phyloP scores from a whole-genome alignment of 805 yeast genomes.

The Brettanomyces anomalus region DNA sequence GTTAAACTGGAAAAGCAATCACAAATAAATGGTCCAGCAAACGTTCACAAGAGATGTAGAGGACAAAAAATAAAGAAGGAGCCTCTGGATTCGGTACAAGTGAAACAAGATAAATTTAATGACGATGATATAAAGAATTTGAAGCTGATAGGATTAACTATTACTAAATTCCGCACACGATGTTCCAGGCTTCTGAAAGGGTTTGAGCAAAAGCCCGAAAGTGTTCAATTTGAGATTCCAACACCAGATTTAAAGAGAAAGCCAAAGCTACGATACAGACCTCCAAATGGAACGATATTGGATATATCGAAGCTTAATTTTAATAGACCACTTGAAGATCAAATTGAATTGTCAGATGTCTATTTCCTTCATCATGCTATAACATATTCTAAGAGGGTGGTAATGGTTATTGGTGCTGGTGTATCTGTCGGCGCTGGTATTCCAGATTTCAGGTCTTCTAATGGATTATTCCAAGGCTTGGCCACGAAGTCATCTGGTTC shows the following conservation, averaged over 20 bases:
- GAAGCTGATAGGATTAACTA: too few relatives aligned
- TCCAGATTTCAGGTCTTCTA: slow-evolving; percentile 66
- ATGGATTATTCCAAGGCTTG: slow-evolving; percentile 62
- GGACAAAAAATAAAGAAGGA: background rate
- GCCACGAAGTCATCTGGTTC: slow-evolving; percentile 31
- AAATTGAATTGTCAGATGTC: slow-evolving; percentile 32
- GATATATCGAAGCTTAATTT: slow-evolving; percentile 25
- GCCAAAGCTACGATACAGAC: slow-evolving; percentile 38
- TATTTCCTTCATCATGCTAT: slow-evolving; percentile 45
- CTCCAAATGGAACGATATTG: slow-evolving; percentile 36
- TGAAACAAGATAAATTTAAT: background rate
- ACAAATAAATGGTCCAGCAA: too few relatives aligned
- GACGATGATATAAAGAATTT: too few relatives aligned
- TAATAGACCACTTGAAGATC: slow-evolving; percentile 21
- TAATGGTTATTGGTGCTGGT: slow-evolving; percentile 83
- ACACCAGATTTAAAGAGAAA: slow-evolving; percentile 25
- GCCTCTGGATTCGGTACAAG: background rate
- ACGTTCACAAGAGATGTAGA: too few relatives aligned
- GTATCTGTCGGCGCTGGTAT: slow-evolving; percentile 86
- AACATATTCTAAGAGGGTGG: slow-evolving; percentile 44
- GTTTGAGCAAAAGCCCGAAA: background rate
- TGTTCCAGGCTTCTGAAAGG: too few relatives aligned
- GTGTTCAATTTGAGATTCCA: slow-evolving; percentile 6
- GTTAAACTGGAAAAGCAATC: too few relatives aligned
- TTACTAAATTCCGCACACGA: too few relatives aligned